These are phyloP conservation scores for Populus tremula DNA, from an alignment of 345 rosid genomes.

Conservation along the genomic window DNA sequence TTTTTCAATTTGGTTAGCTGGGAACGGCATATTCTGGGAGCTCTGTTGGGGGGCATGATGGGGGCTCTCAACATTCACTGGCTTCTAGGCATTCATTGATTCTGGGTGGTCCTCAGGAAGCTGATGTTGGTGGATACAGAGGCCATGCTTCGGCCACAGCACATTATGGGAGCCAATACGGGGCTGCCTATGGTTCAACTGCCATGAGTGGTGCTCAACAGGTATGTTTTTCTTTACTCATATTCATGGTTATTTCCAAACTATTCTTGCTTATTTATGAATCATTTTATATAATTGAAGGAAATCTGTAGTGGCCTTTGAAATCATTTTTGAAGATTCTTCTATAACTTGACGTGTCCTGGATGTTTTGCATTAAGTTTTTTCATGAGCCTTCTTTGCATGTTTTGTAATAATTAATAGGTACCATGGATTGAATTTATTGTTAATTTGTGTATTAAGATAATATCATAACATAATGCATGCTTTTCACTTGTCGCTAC, in stretches of 20 bases:
- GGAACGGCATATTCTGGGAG: slow-evolving; percentile 60
- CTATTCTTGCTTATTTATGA: neutral
- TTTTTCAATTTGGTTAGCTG: slow-evolving; percentile 35
- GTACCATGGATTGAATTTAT: neutral
- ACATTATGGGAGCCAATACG: slow-evolving; percentile 72
- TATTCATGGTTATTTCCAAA: neutral
- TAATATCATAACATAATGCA: neutral
- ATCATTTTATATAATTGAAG: neutral
- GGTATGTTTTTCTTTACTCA: slow-evolving; percentile 27
- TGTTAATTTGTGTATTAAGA: neutral
- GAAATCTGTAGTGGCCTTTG: neutral
- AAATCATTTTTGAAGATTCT: neutral
- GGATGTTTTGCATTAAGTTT: neutral
- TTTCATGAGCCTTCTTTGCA: neutral
- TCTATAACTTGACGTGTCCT: neutral
- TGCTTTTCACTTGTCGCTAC: neutral
- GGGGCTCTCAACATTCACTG: slow-evolving; percentile 58
- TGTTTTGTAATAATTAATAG: neutral
- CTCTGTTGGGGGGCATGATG: slow-evolving; percentile 62
- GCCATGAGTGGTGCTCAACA: slow-evolving; percentile 60
- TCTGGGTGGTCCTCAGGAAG: slow-evolving; percentile 59
- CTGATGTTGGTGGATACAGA: slow-evolving; percentile 65
- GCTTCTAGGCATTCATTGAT: slow-evolving; percentile 60
- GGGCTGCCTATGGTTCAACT: slow-evolving; percentile 60
- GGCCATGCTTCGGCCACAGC: slow-evolving; percentile 50